Evolutionary conservation across 352 stramenopile species (phyloP), one percentile per base, ranked within the genome.

Genomic region (Detonula confervacea): DNA sequence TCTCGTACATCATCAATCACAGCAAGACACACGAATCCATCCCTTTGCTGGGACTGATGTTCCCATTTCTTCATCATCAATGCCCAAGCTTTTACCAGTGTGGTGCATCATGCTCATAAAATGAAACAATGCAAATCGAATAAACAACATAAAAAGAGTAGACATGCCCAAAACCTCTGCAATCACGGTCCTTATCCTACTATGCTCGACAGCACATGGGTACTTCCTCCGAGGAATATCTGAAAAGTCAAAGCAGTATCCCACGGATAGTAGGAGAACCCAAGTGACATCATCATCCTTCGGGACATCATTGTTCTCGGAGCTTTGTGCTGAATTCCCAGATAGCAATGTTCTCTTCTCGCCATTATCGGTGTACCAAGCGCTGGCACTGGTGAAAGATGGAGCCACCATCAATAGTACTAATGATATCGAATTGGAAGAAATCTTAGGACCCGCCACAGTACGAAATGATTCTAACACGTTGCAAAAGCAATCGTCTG

Each of bases 341-440:
- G 9, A 49, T 18, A 35, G 3, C n/a, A 80, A 80, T 70, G 55
- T 80, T 2, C 72, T 80, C 11, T 47, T 83, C 47, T 83, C 75
- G 11, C 75, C 75, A 16, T 30, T 79, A 22, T 73, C 65, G 30
- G 60, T 77, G n/a, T 62, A 54, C 49, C 47, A 56, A 52, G 56
- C 75, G 5, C 27, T 83, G 1, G 59, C 63, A 18, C 14, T 83
- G 1, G 24, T 74, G 4, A 39, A 49, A 44, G 75, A 66, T 52
- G 75, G 75, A 44, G 59, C 67, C 11, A 83, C 75, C 0, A 11
- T 29, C 9, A 25, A 20, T 3, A 67, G 42, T 51, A 18, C 56
- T 1, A 68, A 65, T 33, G 27, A 56, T 25, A 12, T 16, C 25
- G 71, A 77, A 55, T 27, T 82, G 2, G 4, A 54, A n/a, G 2